These are phyloP conservation scores for Fusarium sp. DNA, from an alignment of 2,329 filamentous ascomycete species.

Conservation along the genomic window DNA sequence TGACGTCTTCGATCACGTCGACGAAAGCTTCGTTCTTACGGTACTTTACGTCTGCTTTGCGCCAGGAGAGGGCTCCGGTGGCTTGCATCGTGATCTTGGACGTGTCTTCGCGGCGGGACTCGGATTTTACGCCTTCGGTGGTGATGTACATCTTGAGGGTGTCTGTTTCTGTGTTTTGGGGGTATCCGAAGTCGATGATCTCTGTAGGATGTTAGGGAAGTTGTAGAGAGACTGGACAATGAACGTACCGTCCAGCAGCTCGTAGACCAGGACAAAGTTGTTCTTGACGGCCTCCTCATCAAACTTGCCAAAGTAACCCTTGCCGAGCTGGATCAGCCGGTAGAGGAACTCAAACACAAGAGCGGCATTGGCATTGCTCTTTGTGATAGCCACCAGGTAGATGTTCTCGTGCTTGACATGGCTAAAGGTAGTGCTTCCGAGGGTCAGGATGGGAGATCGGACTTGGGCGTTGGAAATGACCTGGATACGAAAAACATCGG, in stretches of 20 bases:
- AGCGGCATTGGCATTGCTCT: constrained; percentile 98
- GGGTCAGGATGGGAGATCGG: constrained; percentile 95
- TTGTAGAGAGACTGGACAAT: no score
- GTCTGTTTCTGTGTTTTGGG: constrained; percentile 98
- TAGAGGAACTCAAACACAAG: constrained; percentile 99
- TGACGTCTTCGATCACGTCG: constrained; percentile 99
- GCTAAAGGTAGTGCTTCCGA: constrained; percentile 98
- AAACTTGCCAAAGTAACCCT: constrained; percentile 98
- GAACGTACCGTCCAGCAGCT: constrained; percentile 87
- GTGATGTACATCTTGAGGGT: constrained; percentile 99
- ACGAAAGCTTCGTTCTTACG: constrained; percentile 99
- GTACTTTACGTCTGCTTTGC: constrained; percentile 97
- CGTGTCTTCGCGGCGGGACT: constrained; percentile 88
- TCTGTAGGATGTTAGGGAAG: constrained; percentile 66
- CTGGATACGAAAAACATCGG: constrained; percentile 99
- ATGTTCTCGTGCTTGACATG: constrained; percentile 99
- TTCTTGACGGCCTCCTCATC: constrained; percentile 99
- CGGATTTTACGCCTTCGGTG: constrained; percentile 97
- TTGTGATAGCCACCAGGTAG: constrained; percentile 96
- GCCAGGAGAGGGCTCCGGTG: constrained; percentile 96
- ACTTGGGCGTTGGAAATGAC: constrained; percentile 99
- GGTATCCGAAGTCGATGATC: constrained; percentile 98
- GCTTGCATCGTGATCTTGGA: constrained; percentile 99
- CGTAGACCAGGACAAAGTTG: constrained; percentile 99
- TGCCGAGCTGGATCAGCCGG: constrained; percentile 88